Conservation (phyloP, 1,139 yeast species). For the Saccharomyces hybrid region DNA sequence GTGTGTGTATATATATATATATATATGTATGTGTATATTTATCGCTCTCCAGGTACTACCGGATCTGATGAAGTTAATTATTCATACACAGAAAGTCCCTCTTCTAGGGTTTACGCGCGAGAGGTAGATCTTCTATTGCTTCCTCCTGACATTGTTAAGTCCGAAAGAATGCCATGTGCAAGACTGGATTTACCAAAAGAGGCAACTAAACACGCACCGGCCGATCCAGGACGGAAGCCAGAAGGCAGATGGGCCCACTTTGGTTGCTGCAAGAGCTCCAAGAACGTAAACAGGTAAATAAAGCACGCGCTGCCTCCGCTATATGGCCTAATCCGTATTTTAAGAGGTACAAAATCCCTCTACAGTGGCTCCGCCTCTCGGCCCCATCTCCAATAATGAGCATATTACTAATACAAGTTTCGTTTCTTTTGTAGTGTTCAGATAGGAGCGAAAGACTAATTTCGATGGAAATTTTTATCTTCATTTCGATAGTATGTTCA, state of each 20-base stretch:
- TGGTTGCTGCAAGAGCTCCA: neutral
- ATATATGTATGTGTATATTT: neutral
- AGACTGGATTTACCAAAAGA: neutral
- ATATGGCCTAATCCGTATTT: neutral
- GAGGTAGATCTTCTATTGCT: neutral
- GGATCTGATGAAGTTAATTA: neutral
- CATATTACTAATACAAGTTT: neutral
- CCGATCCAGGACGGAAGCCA: neutral
- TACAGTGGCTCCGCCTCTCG: neutral
- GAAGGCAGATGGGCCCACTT: neutral
- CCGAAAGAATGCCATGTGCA: conserved; percentile 1
- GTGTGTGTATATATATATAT: neutral
- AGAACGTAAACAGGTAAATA: neutral
- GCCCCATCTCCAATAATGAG: neutral
- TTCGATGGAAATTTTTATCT: conserved; percentile 32
- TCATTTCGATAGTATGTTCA: conserved; percentile 20
- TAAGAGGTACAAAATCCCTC: neutral
- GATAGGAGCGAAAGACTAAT: conserved; percentile 36
- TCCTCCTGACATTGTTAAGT: neutral
- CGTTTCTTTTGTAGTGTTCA: conserved; percentile 19
- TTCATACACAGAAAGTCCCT: neutral
- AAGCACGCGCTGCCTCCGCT: neutral
- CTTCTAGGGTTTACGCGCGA: neutral
- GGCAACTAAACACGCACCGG: neutral
- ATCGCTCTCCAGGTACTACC: neutral